Percentiles rank a stretch among this genome's conserved stretches.
Conservation (phyloP, 495 filamentous ascomycete species). For the Hypoxylon fuscum region DNA sequence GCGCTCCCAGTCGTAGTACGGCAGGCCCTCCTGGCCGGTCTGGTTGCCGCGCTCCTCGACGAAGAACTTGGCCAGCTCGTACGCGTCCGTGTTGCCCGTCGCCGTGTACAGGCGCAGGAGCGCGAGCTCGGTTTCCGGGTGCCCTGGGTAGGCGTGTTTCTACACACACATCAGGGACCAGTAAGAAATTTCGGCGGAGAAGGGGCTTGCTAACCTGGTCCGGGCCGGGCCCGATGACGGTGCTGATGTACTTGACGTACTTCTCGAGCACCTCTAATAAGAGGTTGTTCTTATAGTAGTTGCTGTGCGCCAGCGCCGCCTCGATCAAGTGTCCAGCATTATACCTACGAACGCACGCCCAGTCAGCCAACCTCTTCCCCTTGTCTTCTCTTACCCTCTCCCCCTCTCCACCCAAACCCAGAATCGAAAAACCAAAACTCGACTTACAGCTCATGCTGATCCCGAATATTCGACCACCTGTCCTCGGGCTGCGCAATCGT, state of each 20-base stretch:
- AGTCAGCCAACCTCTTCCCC: constrained; percentile 11
- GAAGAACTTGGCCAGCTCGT: constrained; percentile 64
- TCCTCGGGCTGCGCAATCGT: constrained; percentile 62
- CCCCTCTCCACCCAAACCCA: background rate
- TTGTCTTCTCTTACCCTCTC: too few relatives aligned
- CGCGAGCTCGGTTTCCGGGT: constrained; percentile 68
- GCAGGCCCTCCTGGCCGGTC: constrained; percentile 53
- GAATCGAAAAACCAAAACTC: constrained; percentile 1
- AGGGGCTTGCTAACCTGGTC: constrained; percentile 44
- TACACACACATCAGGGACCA: background rate
- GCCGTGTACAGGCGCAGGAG: constrained; percentile 62
- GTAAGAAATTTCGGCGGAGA: background rate
- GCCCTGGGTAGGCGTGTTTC: constrained; percentile 66
- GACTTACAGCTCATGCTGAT: constrained; percentile 69
- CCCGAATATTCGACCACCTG: constrained; percentile 65
- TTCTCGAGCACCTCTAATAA: constrained; percentile 62
- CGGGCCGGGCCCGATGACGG: constrained; percentile 58
- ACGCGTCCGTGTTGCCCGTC: constrained; percentile 56
- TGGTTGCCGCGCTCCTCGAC: constrained; percentile 66
- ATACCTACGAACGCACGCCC: constrained; percentile 51
- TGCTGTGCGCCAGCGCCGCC: constrained; percentile 63
- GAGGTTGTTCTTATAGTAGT: constrained; percentile 59
- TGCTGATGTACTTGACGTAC: constrained; percentile 62
- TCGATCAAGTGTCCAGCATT: constrained; percentile 70
- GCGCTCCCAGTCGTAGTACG: constrained; percentile 64